Evolutionary conservation across 208 protist genomes (phyloP).

Genomic region (Kentomonas sorsogonicus): DNA sequence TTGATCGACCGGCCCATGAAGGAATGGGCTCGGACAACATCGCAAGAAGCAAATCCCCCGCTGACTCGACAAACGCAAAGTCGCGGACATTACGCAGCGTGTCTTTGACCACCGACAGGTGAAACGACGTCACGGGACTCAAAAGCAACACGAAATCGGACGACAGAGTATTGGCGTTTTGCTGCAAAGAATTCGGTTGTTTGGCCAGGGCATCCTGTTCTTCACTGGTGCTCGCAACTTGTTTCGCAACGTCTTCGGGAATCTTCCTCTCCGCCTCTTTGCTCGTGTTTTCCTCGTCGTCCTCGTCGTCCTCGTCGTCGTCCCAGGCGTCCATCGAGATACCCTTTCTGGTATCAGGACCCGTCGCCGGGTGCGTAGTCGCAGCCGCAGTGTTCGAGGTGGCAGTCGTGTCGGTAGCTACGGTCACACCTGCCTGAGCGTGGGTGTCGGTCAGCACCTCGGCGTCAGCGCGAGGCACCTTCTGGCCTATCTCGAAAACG

Average conservation of each 20-base stretch:
- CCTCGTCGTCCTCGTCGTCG: conserved; percentile 76
- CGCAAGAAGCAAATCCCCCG: conserved; percentile 69
- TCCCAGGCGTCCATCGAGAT: conserved; percentile 67
- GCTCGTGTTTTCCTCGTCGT: conserved; percentile 15
- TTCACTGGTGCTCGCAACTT: conserved; percentile 1
- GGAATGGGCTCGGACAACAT: conserved; percentile 74
- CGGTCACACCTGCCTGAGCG: conserved; percentile 2
- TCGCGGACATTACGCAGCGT: conserved; percentile 78
- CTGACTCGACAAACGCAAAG: conserved; percentile 77
- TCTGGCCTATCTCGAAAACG: no score
- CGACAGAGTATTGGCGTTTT: no score
- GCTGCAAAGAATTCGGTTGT: no score
- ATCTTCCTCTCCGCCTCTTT: background rate
- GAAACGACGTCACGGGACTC: conserved; percentile 33
- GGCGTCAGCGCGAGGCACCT: no score
- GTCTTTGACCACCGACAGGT: conserved; percentile 34
- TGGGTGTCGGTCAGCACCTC: conserved; percentile 3
- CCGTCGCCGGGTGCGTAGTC: background rate
- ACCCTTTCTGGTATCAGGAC: background rate
- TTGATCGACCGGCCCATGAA: conserved; percentile 81
- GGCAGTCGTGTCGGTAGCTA: background rate
- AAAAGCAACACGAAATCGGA: conserved; percentile 32
- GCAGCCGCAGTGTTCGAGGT: background rate
- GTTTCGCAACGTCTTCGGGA: background rate
- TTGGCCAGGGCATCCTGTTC: background rate